Evolutionary conservation across 306 rosid genomes (phyloP).

Genomic region (Trifolium fragiferum): DNA sequence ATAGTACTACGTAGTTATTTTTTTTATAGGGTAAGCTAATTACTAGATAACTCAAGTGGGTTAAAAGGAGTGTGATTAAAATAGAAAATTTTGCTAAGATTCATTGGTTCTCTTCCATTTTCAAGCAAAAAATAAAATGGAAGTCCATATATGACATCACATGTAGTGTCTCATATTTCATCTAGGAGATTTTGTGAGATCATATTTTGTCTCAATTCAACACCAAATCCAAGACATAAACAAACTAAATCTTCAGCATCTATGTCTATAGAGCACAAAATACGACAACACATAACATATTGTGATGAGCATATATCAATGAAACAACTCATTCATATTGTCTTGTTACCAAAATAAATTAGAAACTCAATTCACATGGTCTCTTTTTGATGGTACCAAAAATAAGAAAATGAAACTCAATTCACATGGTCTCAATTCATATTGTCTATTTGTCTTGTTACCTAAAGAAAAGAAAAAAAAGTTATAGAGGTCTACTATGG

Average conservation of each 20-base stretch:
- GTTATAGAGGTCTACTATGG: too few species aligned
- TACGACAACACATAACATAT: conserved; percentile 7
- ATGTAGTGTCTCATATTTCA: conserved; percentile 23
- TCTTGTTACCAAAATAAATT: too few species aligned
- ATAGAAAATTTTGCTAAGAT: conserved; percentile 15
- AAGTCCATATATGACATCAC: conserved; percentile 12
- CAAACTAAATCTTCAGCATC: conserved; percentile 8
- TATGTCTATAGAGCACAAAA: neutral
- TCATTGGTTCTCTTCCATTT: neutral
- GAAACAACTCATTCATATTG: conserved; percentile 30
- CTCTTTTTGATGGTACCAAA: too few species aligned
- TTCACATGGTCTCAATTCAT: too few species aligned
- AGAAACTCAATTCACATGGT: too few species aligned
- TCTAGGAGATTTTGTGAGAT: neutral
- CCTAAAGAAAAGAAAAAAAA: too few species aligned
- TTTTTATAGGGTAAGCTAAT: too few species aligned
- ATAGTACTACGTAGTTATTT: too few species aligned
- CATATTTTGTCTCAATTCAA: conserved; percentile 15
- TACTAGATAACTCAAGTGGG: too few species aligned
- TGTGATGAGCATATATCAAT: neutral
- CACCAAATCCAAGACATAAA: conserved; percentile 24
- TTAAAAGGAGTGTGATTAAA: too few species aligned
- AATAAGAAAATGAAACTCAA: too few species aligned
- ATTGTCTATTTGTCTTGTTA: too few species aligned
- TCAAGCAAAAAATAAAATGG: neutral